Evolutionary conservation across 768 basidiomycete species (phyloP).

Genomic region (Naematelia encephala): DNA sequence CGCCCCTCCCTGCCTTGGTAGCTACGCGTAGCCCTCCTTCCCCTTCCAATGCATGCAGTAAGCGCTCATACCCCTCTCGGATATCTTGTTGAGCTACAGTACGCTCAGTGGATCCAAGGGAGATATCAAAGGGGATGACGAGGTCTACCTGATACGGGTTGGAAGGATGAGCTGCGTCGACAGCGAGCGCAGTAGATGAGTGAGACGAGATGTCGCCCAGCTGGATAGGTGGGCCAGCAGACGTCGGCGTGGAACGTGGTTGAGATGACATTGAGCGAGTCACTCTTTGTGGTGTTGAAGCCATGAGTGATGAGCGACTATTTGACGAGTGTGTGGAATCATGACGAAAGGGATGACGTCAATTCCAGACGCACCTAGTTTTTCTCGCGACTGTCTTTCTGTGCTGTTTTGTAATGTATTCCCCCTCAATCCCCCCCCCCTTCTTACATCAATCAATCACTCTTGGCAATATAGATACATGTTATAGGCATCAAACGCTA

Average conservation of each 20-base stretch:
- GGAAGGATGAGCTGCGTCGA: constrained; percentile 15
- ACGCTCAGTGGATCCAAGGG: constrained; percentile 20
- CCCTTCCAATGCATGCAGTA: constrained; percentile 36
- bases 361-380: too few relatives aligned
- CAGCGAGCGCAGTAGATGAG: background rate
- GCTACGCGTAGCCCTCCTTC: constrained; percentile 44
- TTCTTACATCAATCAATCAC: too few relatives aligned
- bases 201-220: constrained; percentile 16
- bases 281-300: constrained; percentile 25
- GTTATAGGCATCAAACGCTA: too few relatives aligned
- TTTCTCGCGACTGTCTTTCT: too few relatives aligned
- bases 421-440: too few relatives aligned
- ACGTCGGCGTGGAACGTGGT: constrained; percentile 18
- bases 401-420: background rate
- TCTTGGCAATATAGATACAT: too few relatives aligned
- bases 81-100: constrained; percentile 29
- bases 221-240: constrained; percentile 39
- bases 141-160: constrained; percentile 45
- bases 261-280: constrained; percentile 36
- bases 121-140: constrained; percentile 38
- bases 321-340: background rate
- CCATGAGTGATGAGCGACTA: background rate
- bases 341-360: background rate
- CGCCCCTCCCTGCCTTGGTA: constrained; percentile 20
- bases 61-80: constrained; percentile 34